These are phyloP conservation scores for Phylloporus sp. DNA, from an alignment of 768 basidiomycete genomes.

Conservation along the genomic window DNA sequence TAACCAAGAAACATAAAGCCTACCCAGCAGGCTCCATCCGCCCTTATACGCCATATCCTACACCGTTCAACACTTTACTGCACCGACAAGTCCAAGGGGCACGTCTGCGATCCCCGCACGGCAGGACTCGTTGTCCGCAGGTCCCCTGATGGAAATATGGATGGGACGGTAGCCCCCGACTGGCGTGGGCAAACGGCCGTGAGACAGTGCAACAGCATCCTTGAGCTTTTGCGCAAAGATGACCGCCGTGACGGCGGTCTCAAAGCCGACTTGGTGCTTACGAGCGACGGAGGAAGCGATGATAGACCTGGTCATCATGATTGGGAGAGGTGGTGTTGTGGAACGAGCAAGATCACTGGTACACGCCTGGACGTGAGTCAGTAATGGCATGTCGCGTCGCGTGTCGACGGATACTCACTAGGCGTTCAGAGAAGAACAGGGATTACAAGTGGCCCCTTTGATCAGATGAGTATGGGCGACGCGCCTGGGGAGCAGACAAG, in stretches of 20 bases:
- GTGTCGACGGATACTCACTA: constrained; percentile 4
- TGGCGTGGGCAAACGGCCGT: background rate
- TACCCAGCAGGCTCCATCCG: background rate
- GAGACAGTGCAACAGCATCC: constrained; percentile 13
- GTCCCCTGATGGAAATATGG: background rate
- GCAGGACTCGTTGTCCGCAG: background rate
- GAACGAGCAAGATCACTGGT: background rate
- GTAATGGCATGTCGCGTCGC: background rate
- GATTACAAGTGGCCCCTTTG: background rate
- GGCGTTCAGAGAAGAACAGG: background rate
- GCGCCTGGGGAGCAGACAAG: background rate
- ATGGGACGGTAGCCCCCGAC: background rate
- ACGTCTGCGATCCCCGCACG: background rate
- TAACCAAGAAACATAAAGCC: background rate
- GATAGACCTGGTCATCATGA: background rate
- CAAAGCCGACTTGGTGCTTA: constrained; percentile 9
- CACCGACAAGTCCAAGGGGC: background rate
- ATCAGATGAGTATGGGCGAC: background rate
- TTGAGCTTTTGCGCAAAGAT: constrained; percentile 23
- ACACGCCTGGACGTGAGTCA: background rate
- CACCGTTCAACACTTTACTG: background rate
- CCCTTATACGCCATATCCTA: background rate
- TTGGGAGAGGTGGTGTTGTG: background rate
- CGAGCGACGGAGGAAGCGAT: background rate
- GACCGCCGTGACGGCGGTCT: constrained; percentile 21